Percentiles rank a stretch among this genome's conserved stretches.
These are phyloP conservation scores for Termitomyces sp. DNA, from an alignment of 768 basidiomycete species.

Conservation along the genomic window DNA sequence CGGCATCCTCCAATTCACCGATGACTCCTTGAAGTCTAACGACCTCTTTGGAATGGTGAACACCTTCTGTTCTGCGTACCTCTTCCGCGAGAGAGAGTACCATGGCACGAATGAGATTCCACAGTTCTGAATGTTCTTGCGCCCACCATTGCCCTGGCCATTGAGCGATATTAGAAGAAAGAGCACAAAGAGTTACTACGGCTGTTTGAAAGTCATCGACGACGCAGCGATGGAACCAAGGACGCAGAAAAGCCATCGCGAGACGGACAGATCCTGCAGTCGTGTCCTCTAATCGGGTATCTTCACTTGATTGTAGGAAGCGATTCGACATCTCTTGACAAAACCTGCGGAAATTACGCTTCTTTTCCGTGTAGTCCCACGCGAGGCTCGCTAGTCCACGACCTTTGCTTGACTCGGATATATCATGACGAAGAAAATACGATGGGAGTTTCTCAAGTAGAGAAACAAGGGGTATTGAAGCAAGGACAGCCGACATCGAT, in stretches of 20 bases:
- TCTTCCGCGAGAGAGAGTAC: slow-evolving; percentile 61
- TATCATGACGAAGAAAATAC: slow-evolving; percentile 45
- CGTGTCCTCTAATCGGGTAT: slow-evolving; percentile 57
- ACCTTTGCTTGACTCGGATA: slow-evolving; percentile 18
- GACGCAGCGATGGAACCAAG: slow-evolving; percentile 59
- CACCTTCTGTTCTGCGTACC: slow-evolving; percentile 42
- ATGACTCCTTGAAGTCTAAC: slow-evolving; percentile 44
- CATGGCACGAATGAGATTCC: slow-evolving; percentile 51
- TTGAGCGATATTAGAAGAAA: slow-evolving; percentile 47
- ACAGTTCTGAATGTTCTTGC: slow-evolving; percentile 57
- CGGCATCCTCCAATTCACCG: slow-evolving; percentile 40
- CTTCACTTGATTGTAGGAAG: slow-evolving; percentile 50
- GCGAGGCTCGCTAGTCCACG: slow-evolving; percentile 29
- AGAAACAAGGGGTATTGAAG: slow-evolving; percentile 63
- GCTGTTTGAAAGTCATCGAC: slow-evolving; percentile 29
- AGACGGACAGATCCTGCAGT: slow-evolving; percentile 64
- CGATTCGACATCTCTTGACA: slow-evolving; percentile 63
- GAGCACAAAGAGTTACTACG: slow-evolving; percentile 26
- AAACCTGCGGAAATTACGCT: slow-evolving; percentile 61
- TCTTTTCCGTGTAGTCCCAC: slow-evolving; percentile 57
- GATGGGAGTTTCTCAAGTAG: slow-evolving; percentile 66
- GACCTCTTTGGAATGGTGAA: slow-evolving; percentile 30
- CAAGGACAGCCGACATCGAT: slow-evolving; percentile 57
- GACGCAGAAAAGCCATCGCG: slow-evolving; percentile 59
- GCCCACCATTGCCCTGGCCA: slow-evolving; percentile 72